phyloP scores from a whole-genome alignment of 768 basidiomycete species.

The Sistotremastrum suecicum region DNA sequence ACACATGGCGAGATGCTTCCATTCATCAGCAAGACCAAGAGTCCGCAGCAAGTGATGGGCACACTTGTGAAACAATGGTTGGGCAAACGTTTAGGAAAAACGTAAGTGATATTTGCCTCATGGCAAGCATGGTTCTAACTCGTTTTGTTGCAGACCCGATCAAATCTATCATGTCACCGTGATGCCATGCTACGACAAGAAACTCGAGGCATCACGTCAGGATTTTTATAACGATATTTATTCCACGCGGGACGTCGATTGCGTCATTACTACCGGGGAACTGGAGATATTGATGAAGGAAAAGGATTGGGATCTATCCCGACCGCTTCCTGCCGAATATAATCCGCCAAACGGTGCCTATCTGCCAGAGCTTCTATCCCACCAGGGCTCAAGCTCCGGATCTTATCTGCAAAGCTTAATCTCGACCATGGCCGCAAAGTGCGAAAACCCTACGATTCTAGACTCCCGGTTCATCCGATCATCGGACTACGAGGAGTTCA shows the following conservation, averaged over 20 bases:
- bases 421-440: conserved; percentile 31
- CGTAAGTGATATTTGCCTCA: conserved; percentile 30
- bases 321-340: conserved; percentile 39
- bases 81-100: conserved; percentile 46
- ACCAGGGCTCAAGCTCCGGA: conserved; percentile 81
- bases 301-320: conserved; percentile 62
- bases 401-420: conserved; percentile 83
- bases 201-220: conserved; percentile 88
- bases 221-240: conserved; percentile 82
- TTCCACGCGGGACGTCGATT: conserved; percentile 86
- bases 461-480: conserved; percentile 47
- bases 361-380: conserved; percentile 63
- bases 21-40: conserved; percentile 77
- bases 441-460: conserved; percentile 30
- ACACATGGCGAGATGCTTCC: conserved; percentile 89
- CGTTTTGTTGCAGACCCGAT: conserved; percentile 40
- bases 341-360: conserved; percentile 7
- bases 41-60: conserved; percentile 91
- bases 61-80: conserved; percentile 87
- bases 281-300: conserved; percentile 75
- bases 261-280: conserved; percentile 94
- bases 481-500: conserved; percentile 68
- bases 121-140: not conserved
- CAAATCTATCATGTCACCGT: conserved; percentile 92
- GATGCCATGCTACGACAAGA: conserved; percentile 99